Base-by-base conservation (phyloP, 352 stramenopile species). In the Globisporangium yorkense region DNA sequence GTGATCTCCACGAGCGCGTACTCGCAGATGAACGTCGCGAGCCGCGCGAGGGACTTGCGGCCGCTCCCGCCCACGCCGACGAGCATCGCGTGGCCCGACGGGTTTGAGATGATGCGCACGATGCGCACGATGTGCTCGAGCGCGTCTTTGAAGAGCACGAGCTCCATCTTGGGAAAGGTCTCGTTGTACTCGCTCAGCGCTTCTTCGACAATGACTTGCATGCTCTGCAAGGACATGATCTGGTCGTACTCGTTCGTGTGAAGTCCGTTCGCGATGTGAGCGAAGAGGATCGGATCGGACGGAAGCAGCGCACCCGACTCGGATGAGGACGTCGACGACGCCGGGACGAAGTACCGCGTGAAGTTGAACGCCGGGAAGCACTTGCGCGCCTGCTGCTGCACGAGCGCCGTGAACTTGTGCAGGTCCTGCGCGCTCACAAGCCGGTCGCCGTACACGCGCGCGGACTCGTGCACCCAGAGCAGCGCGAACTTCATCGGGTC, bases 401-500 rank as follows among this genome's bases (percentile, higher is more conserved):
- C 72, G 1, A 98, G 67, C 0, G 75, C 67, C 39, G 89, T 97
- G 64, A 97, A 98, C 59, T 96, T 94, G 4, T 39, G 24, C 48
- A 96, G 57, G 62, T 98, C 94, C 46, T 74, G 61, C 3, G 63
- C 59, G 21, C 70, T 86, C 7, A 97, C 90, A 6, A 99, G 77
- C 3, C 96, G 90, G 65, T 99, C 96, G 9, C 88, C 76, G 65
- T 98, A 99, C 0, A 99, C 96, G 10, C 97, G 90, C 5, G 90
- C 74, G 16, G 84, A 97, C 70, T 99, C 97, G 68, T 99, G 96
- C n/a, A 95, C 84, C 92, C 96, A 99, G 1, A 99, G 69, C 20
- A 96, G 71, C 9, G 88, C 84, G 61, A 99, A 84, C 62, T 97
- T 97, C 0, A 86, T 52, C 3, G 92, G 80, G 35, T 98, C 87